Base-by-base conservation (phyloP, 345 rosid genomes). In the Leavenworthia alabamica region DNA sequence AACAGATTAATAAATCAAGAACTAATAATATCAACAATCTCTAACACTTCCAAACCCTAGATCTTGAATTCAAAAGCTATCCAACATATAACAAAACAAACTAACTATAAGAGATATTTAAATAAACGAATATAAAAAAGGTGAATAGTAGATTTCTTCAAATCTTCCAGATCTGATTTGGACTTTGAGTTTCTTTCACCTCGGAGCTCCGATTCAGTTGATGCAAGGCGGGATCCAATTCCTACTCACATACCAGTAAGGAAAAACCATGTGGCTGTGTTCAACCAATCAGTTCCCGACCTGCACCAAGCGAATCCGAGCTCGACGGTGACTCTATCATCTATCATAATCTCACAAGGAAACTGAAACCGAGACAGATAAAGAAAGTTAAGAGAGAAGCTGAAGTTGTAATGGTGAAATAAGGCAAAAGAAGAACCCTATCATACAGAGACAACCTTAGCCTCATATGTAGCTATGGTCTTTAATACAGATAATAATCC, bases 291-390 rank as follows among this genome's bases (percentile, higher is more conserved):
- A 72, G 95, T 79, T 90, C 98, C 98, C 98, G 98, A 91, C 96
- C 96, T 91, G 96, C 98, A 91, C 98, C 98, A 92, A 92, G 98
- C 98, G 96, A 92, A 81, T 86, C 80, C 81, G 98, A 88, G 83
- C 72, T 86, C 84, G 90, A 80, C 86, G 79, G 84, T 77, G 68
- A 86, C 73, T 54, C 13, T 36, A 19, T 37, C 40, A 42, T 31
- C 24, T 13, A 13, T 9, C 17, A 5, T n/a, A 22, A 11, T 1
- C 56, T 42, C 31, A 11, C 44, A 33, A 11, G 2, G 11, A 40
- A 56, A 15, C 36, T 55, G 32, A 35, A 13, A 13, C 17, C 8
- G 13, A 19, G 9, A 12, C 4, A 20, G 15, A 13, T 5, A 11
- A 46, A 33, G 45, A 37, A 4, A 29, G 27, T 43, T 4, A 52